phyloP scores from a whole-genome alignment of 371 early-diverging fungal species.

The Rhizomucor miehei region DNA sequence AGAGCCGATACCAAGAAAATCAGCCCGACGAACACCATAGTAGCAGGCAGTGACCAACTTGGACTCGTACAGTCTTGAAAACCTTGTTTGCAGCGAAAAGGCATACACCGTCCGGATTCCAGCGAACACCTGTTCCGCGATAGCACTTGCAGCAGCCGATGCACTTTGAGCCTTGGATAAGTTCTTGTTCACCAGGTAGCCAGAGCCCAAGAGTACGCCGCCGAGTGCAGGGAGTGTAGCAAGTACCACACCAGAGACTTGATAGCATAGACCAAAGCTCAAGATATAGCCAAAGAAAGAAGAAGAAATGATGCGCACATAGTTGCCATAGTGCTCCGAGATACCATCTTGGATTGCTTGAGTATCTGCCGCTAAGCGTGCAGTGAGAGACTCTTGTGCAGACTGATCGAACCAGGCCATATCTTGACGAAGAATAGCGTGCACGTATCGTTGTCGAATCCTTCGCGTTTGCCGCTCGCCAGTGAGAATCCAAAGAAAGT shows the following conservation, averaged over 20 bases:
- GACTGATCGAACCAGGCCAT: conserved; percentile 84
- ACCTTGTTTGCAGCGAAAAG: conserved; percentile 69
- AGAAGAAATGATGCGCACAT: conserved; percentile 58
- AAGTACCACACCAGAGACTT: conserved; percentile 71
- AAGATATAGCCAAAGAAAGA: conserved; percentile 78
- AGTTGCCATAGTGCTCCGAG: conserved; percentile 71
- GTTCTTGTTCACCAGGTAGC: conserved; percentile 42
- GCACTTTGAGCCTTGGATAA: conserved; percentile 36
- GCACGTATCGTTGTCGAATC: conserved; percentile 53
- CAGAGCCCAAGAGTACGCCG: conserved; percentile 44
- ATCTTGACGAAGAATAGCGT: conserved; percentile 83
- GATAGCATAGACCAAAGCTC: conserved; percentile 76
- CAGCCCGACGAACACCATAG: conserved; percentile 43
- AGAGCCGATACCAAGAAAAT: conserved; percentile 40
- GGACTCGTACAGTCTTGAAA: conserved; percentile 50
- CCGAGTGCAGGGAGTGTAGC: conserved; percentile 51
- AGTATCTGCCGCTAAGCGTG: conserved; percentile 64
- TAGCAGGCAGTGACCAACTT: conserved; percentile 44
- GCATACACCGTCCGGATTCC: conserved; percentile 79
- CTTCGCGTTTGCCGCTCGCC: conserved; percentile 39
- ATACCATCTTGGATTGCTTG: conserved; percentile 74
- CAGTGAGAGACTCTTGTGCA: conserved; percentile 22
- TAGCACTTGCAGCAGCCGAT: conserved; percentile 75
- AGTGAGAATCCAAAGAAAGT: conserved; percentile 23
- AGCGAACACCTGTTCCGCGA: conserved; percentile 80